phyloP scores from a whole-genome alignment of 2,329 filamentous ascomycete genomes.

The Allantophomopsis cytisporea region DNA sequence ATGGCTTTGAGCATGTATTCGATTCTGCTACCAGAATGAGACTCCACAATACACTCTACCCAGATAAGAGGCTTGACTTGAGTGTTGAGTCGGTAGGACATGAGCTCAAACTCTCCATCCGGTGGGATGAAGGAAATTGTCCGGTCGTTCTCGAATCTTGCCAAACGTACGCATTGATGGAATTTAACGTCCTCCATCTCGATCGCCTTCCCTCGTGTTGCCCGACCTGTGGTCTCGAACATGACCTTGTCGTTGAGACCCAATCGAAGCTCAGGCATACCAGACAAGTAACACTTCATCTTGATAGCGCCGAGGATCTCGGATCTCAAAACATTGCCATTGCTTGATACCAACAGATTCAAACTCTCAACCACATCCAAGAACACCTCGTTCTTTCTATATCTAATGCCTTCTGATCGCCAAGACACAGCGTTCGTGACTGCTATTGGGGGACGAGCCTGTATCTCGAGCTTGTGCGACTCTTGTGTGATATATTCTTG shows the following conservation, averaged over 20 bases:
- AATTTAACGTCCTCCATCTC: constrained; percentile 99
- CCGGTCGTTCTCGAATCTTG: constrained; percentile 93
- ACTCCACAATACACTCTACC: constrained; percentile 97
- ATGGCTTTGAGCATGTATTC: constrained; percentile 99
- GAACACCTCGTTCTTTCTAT: constrained; percentile 99
- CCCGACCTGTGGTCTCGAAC: constrained; percentile 94
- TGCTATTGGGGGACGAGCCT: constrained; percentile 89
- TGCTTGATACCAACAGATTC: constrained; percentile 87
- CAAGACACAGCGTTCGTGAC: constrained; percentile 97
- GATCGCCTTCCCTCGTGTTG: constrained; percentile 89
- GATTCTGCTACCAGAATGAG: constrained; percentile 85
- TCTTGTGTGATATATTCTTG: constrained; percentile 99
- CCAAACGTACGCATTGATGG: constrained; percentile 92
- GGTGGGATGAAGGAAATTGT: constrained; percentile 97
- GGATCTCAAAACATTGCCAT: constrained; percentile 87
- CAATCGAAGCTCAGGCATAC: constrained; percentile 91
- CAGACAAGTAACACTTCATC: constrained; percentile 98
- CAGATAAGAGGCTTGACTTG: constrained; percentile 97
- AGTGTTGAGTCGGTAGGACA: constrained; percentile 97
- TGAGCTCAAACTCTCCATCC: constrained; percentile 95
- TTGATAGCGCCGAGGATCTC: constrained; percentile 96
- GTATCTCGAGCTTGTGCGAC: constrained; percentile 94
- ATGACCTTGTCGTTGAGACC: constrained; percentile 98
- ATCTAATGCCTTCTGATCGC: constrained; percentile 94
- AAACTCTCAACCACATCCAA: constrained; percentile 93